A percentile compares a stretch with the other conserved stretches of the same genome.
Conservation (phyloP, 306 rosid genomes). For the Boehmeria nivea region DNA sequence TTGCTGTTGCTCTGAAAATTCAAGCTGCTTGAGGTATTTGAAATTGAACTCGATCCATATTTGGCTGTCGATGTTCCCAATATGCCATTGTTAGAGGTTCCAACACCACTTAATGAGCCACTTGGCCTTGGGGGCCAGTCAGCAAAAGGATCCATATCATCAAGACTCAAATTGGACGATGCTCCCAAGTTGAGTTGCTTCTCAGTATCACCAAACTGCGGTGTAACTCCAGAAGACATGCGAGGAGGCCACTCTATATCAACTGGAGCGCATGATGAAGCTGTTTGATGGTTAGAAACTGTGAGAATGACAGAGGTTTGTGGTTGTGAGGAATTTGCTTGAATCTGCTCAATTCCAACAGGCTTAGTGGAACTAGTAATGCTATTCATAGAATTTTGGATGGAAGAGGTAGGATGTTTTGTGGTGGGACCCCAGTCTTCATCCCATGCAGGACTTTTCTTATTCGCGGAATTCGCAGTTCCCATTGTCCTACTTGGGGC, state of each 20-base stretch:
- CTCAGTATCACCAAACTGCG: conserved; percentile 48
- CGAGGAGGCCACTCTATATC: conserved; percentile 97
- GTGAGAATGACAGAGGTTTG: no score
- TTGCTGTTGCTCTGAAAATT: conserved; percentile 38
- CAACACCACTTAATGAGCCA: conserved; percentile 48
- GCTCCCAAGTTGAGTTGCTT: conserved; percentile 44
- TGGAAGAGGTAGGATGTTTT: conserved; percentile 33
- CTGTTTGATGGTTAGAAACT: conserved; percentile 55
- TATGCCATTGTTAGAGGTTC: conserved; percentile 52
- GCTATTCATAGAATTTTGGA: conserved; percentile 32
- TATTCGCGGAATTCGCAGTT: conserved; percentile 36
- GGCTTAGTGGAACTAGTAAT: conserved; percentile 25
- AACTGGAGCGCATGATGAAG: conserved; percentile 63
- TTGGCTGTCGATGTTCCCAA: conserved; percentile 38
- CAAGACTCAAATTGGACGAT: conserved; percentile 53
- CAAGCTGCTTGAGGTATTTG: conserved; percentile 48
- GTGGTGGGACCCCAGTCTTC: conserved; percentile 77
- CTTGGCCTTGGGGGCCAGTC: conserved; percentile 89
- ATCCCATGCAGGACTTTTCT: conserved; percentile 70
- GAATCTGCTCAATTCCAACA: conserved; percentile 33
- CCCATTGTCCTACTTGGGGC: conserved; percentile 33
- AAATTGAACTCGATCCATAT: conserved; percentile 42
- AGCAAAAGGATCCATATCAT: conserved; percentile 76
- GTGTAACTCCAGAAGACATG: conserved; percentile 33
- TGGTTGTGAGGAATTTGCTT: conserved; percentile 35